These are phyloP conservation scores for Lentinula boryana DNA, from an alignment of 768 basidiomycete genomes.

Conservation along the genomic window DNA sequence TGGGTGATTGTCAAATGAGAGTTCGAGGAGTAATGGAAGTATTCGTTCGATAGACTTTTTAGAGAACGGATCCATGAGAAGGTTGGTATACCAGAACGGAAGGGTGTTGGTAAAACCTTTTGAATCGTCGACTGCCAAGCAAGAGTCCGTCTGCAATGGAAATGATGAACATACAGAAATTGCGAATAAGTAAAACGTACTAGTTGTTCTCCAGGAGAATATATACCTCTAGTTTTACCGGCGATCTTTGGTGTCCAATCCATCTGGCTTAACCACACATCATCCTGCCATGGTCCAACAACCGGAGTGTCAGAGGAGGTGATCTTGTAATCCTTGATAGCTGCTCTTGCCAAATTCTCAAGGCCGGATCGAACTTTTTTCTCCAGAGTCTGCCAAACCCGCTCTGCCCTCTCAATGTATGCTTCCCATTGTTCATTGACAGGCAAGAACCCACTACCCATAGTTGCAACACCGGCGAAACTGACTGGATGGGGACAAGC, in stretches of 20 bases:
- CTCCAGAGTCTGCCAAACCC: slow-evolving; percentile 65
- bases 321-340: slow-evolving; percentile 33
- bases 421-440: slow-evolving; percentile 87
- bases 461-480: slow-evolving; percentile 84
- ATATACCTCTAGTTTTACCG: slow-evolving; percentile 60
- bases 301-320: slow-evolving; percentile 11
- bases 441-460: slow-evolving; percentile 89
- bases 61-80: slow-evolving; percentile 38
- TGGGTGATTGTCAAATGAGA: slow-evolving; percentile 58
- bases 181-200: slow-evolving; percentile 5
- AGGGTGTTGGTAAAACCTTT: slow-evolving; percentile 8
- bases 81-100: slow-evolving; percentile 54
- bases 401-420: slow-evolving; percentile 77
- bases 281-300: slow-evolving; percentile 53
- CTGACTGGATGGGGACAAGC: slow-evolving; percentile 90
- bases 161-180: neutral
- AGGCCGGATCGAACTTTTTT: slow-evolving; percentile 56
- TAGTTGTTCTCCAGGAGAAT: slow-evolving; percentile 19
- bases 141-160: neutral
- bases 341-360: slow-evolving; percentile 60
- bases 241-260: slow-evolving; percentile 92
- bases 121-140: neutral
- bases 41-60: slow-evolving; percentile 39
- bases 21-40: slow-evolving; percentile 61
- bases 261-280: slow-evolving; percentile 84